A percentile compares a stretch with the other conserved stretches of the same genome.
phyloP scores from a whole-genome alignment of 2,329 filamentous ascomycete genomes.

The Pezicula carpinea region DNA sequence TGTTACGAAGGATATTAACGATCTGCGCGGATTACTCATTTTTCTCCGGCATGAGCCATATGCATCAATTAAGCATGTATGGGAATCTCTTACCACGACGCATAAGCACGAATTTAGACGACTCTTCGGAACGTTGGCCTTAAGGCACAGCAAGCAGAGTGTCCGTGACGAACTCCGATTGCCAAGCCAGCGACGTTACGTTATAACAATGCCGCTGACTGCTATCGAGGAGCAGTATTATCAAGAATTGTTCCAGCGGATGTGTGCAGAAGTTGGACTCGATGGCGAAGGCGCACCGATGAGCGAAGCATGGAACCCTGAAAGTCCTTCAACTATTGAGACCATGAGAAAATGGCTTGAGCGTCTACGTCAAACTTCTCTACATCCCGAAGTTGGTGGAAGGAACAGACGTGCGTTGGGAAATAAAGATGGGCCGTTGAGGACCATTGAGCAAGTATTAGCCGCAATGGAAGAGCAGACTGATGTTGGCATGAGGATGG shows the following conservation, averaged over 20 bases:
- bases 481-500: conserved; percentile 58
- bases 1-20: conserved; percentile 71
- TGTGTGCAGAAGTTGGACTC: conserved; percentile 67
- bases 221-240: conserved; percentile 91
- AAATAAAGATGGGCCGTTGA: conserved; percentile 60
- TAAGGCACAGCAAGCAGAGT: conserved; percentile 81
- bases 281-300: conserved; percentile 59
- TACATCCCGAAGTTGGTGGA: conserved; percentile 78
- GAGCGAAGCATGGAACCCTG: conserved; percentile 57
- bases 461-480: conserved; percentile 89
- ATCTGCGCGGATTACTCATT: conserved; percentile 73
- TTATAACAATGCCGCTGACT: conserved; percentile 87
- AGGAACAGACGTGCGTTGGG: conserved; percentile 61
- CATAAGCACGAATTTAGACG: conserved; percentile 61
- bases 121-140: conserved; percentile 66
- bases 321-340: conserved; percentile 52
- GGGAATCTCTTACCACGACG: conserved; percentile 59
- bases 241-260: conserved; percentile 66
- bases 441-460: conserved; percentile 81
- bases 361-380: conserved; percentile 72
- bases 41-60: conserved; percentile 81
- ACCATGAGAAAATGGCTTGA: conserved; percentile 77
- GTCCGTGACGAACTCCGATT: conserved; percentile 75
- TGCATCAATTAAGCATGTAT: conserved; percentile 57
- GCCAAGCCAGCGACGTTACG: conserved; percentile 77